A percentile compares a stretch with the other conserved stretches of the same genome.
These are phyloP conservation scores for Kodamaea anthophila DNA, from an alignment of 1,139 yeast genomes.

Conservation along the genomic window DNA sequence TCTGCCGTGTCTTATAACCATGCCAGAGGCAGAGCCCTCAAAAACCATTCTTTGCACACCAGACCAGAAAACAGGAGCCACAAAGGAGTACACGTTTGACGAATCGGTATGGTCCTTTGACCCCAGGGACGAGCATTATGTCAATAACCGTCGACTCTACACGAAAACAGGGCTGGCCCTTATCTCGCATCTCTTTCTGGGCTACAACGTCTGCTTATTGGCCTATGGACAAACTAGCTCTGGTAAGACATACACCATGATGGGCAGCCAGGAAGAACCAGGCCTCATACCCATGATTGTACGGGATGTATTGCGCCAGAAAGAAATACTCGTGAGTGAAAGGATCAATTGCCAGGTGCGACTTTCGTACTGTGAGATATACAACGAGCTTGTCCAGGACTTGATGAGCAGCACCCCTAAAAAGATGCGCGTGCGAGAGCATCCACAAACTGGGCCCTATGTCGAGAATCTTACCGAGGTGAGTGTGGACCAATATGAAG, in stretches of 20 bases:
- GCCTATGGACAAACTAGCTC: constrained; percentile 78
- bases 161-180: constrained; percentile 49
- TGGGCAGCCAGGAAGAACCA: constrained; percentile 47
- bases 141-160: constrained; percentile 48
- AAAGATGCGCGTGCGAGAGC: constrained; percentile 50
- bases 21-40: constrained; percentile 23
- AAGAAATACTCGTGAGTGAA: constrained; percentile 33
- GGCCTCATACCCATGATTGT: constrained; percentile 62
- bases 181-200: constrained; percentile 58
- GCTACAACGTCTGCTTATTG: constrained; percentile 67
- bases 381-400: constrained; percentile 66
- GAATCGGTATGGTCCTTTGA: constrained; percentile 55
- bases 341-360: constrained; percentile 48
- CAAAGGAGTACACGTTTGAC: constrained; percentile 45
- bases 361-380: constrained; percentile 63
- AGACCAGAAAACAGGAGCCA: constrained; percentile 15
- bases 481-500: constrained; percentile 35
- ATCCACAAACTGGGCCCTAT: constrained; percentile 59
- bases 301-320: constrained; percentile 43
- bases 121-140: constrained; percentile 25
- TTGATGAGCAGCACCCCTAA: constrained; percentile 28
- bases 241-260: constrained; percentile 72
- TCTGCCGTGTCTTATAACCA: constrained; percentile 21
- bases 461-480: constrained; percentile 58
- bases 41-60: constrained; percentile 20